phyloP scores from a whole-genome alignment of 768 basidiomycete species.

The Rubroboletus satanas region DNA sequence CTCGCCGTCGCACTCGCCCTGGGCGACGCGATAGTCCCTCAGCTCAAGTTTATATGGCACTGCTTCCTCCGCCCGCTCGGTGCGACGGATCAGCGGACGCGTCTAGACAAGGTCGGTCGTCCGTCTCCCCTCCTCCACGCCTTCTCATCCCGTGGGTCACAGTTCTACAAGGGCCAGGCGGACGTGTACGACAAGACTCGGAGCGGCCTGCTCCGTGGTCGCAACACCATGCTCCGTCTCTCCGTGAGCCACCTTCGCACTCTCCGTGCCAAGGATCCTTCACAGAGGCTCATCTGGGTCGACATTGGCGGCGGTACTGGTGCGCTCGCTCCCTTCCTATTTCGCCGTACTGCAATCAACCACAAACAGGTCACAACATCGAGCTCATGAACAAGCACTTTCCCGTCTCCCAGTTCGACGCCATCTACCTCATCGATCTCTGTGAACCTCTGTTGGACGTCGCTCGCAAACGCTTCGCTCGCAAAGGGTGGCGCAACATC shows the following conservation, averaged over 20 bases:
- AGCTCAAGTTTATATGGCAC: slow-evolving; percentile 48
- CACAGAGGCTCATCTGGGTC: slow-evolving; percentile 63
- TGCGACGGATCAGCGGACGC: slow-evolving; percentile 38
- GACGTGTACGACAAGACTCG: slow-evolving; percentile 71
- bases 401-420: slow-evolving; percentile 57
- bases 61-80: slow-evolving; percentile 45
- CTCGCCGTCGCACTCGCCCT: slow-evolving; percentile 21
- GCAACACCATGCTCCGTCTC: slow-evolving; percentile 70
- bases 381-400: slow-evolving; percentile 66
- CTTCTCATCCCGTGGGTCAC: background rate
- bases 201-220: slow-evolving; percentile 55
- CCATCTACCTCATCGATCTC: slow-evolving; percentile 68
- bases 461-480: slow-evolving; percentile 62
- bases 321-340: slow-evolving; percentile 12
- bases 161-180: slow-evolving; percentile 70
- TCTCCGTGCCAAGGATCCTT: slow-evolving; percentile 38
- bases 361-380: slow-evolving; percentile 48
- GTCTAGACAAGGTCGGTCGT: slow-evolving; percentile 40
- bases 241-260: slow-evolving; percentile 57
- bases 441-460: slow-evolving; percentile 70
- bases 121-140: background rate
- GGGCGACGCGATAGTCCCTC: slow-evolving; percentile 32
- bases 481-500: slow-evolving; percentile 71
- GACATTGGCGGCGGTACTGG: slow-evolving; percentile 78
- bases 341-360: background rate